Conservation (phyloP, 1,284 basidiomycete genomes). For the Malassezia cuniculi region DNA sequence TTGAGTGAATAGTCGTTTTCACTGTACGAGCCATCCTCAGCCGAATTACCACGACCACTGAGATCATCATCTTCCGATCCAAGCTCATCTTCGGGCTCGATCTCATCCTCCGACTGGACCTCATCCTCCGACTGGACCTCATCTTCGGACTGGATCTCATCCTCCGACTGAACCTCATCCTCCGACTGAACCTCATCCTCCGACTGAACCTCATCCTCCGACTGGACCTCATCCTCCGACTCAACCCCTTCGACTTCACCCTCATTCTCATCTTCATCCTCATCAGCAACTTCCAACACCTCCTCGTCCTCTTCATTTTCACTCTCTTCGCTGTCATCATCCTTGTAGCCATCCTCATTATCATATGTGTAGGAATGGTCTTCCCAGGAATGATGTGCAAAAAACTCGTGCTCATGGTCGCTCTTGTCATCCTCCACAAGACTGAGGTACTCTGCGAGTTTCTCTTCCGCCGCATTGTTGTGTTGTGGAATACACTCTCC, state of each 20-base stretch:
- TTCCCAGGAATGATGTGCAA: no score
- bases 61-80: not conserved
- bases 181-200: not conserved
- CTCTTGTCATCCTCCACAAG: not conserved
- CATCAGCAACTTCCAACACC: not conserved
- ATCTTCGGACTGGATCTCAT: not conserved
- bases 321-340: not conserved
- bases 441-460: no score
- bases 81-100: not conserved
- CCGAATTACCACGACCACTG: no score
- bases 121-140: not conserved
- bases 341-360: not conserved
- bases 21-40: no score
- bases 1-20: not conserved
- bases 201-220: no score
- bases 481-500: no score
- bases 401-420: not conserved
- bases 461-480: no score
- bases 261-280: not conserved
- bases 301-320: not conserved
- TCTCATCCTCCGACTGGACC: not conserved
- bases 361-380: not conserved
- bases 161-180: not conserved
- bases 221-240: not conserved
- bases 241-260: constrained; percentile 1